These are phyloP conservation scores for Myriosclerotinia scirpicola DNA, from an alignment of 2,329 filamentous ascomycete species.

Conservation along the genomic window DNA sequence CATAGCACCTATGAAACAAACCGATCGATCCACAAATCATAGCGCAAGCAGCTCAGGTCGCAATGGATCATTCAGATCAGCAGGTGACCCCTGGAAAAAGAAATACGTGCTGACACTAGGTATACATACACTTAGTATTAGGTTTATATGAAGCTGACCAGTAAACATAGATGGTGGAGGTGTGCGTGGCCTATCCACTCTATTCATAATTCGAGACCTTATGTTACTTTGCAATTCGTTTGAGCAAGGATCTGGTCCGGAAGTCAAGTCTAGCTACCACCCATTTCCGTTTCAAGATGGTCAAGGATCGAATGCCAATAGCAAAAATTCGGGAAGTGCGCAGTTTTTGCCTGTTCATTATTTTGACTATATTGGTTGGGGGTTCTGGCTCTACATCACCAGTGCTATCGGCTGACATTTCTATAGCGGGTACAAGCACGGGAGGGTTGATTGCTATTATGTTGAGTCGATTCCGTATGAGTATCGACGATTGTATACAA, in stretches of 20 bases:
- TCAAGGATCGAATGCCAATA: not conserved
- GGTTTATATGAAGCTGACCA: not conserved
- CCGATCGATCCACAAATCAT: not conserved
- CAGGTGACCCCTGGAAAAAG: not conserved
- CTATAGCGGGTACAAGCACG: constrained; percentile 3
- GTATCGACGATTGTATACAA: constrained; percentile 20
- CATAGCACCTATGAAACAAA: not conserved
- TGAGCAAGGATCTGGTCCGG: not conserved
- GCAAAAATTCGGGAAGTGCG: not conserved
- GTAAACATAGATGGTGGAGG: not conserved
- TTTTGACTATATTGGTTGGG: constrained; percentile 10
- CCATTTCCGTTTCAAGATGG: not conserved
- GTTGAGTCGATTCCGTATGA: constrained; percentile 22
- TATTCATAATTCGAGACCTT: not conserved
- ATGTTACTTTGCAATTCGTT: constrained; percentile 1
- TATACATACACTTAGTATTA: not conserved
- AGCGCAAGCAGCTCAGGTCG: constrained; percentile 1
- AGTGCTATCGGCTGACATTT: not conserved
- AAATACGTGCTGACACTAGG: constrained; percentile 1
- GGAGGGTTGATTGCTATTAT: constrained; percentile 23
- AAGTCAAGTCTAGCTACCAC: not conserved
- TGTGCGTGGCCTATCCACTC: constrained; percentile 2
- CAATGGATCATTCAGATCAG: not conserved
- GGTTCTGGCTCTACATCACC: not conserved
- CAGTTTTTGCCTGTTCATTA: constrained; percentile 4